These are phyloP conservation scores for Vanrija pseudolonga DNA, from an alignment of 1,284 basidiomycete species.

Conservation along the genomic window DNA sequence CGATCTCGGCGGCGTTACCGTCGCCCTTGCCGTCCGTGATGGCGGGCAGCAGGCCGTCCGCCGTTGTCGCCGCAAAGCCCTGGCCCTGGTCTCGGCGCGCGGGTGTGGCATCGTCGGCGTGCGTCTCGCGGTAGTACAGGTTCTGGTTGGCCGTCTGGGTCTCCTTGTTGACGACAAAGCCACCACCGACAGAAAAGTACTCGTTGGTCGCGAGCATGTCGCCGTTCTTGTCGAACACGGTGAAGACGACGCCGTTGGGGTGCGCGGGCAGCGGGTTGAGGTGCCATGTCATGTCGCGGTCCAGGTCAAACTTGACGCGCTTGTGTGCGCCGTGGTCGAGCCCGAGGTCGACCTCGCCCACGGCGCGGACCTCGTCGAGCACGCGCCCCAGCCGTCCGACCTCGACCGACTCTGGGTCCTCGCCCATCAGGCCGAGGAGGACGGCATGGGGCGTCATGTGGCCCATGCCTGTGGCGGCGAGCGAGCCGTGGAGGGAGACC, in stretches of 20 bases:
- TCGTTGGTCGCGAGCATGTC: conserved; percentile 90
- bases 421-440: conserved; percentile 81
- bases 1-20: conserved; percentile 1
- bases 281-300: conserved; percentile 66
- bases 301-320: conserved; percentile 75
- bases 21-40: conserved; percentile 4
- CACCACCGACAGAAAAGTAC: conserved; percentile 83
- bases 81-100: conserved; percentile 60
- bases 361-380: conserved; percentile 27
- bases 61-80: background rate
- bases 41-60: background rate
- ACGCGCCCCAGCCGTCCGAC: conserved; percentile 33
- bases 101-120: conserved; percentile 71
- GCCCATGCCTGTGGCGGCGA: conserved; percentile 62
- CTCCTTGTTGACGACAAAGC: conserved; percentile 61
- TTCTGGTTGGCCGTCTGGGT: conserved; percentile 84
- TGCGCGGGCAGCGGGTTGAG: conserved; percentile 43
- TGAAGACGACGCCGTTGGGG: conserved; percentile 89
- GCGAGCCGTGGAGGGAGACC: conserved; percentile 65
- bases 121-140: conserved; percentile 92
- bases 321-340: conserved; percentile 69
- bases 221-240: conserved; percentile 74
- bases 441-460: conserved; percentile 94
- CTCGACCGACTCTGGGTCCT: conserved; percentile 42
- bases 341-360: conserved; percentile 43